A percentile compares a stretch with the other conserved stretches of the same genome.
Evolutionary conservation across 2,329 filamentous ascomycete genomes (phyloP).

Genomic region (Sporothrix brasiliensis): DNA sequence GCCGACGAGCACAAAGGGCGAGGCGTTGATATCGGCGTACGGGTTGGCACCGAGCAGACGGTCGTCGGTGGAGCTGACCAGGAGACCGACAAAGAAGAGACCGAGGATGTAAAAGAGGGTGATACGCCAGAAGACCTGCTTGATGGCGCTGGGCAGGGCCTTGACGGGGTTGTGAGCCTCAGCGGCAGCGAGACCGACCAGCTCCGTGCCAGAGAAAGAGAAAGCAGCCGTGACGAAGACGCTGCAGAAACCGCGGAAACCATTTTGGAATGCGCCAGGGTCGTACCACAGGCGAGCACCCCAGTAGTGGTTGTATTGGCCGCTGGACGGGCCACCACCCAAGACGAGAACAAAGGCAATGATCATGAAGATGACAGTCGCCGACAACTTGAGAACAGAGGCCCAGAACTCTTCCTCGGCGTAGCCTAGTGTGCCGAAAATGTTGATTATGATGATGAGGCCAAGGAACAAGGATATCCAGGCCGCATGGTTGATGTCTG

Average conservation of each 20-base stretch:
- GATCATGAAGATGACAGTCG: conserved; percentile 66
- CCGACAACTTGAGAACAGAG: conserved; percentile 58
- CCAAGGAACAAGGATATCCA: conserved; percentile 61
- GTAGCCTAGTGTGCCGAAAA: conserved; percentile 60
- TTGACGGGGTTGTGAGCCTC: conserved; percentile 71
- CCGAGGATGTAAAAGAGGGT: conserved; percentile 59
- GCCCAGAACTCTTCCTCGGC: conserved; percentile 65
- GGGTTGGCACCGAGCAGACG: conserved; percentile 53
- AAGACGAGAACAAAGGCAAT: conserved; percentile 61
- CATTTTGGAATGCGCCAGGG: conserved; percentile 65
- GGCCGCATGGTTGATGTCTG: conserved; percentile 50
- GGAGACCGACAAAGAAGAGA: conserved; percentile 56
- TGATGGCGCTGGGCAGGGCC: conserved; percentile 77
- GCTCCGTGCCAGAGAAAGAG: conserved; percentile 71
- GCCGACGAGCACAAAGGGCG: conserved; percentile 62
- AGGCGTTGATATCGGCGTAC: conserved; percentile 51
- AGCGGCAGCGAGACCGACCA: conserved; percentile 74
- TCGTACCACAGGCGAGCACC: conserved; percentile 56
- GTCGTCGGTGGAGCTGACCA: conserved; percentile 52
- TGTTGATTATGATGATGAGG: conserved; percentile 56
- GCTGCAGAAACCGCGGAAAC: conserved; percentile 73
- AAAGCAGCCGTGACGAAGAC: conserved; percentile 76
- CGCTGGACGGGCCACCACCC: conserved; percentile 60
- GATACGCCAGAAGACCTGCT: conserved; percentile 70
- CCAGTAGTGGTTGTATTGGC: conserved; percentile 51